Evolutionary conservation across 306 rosid genomes (phyloP).

Genomic region (Vachellia collinsii): DNA sequence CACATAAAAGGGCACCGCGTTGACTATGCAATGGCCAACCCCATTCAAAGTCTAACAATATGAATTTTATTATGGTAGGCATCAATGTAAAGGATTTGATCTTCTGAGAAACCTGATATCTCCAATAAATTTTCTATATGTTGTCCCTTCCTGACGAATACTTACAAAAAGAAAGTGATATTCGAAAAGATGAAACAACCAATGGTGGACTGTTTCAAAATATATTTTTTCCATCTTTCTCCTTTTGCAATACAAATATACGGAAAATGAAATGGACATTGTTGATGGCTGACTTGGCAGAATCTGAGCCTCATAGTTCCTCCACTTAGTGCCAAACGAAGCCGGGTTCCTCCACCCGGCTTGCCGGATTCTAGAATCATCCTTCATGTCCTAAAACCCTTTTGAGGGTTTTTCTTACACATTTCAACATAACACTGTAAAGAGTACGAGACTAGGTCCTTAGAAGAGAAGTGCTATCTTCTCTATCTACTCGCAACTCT

Average conservation of each 20-base stretch:
- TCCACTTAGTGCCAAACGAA: background rate
- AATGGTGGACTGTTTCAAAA: too few relatives aligned
- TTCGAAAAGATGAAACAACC: too few relatives aligned
- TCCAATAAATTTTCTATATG: too few relatives aligned
- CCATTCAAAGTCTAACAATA: too few relatives aligned
- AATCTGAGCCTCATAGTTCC: background rate
- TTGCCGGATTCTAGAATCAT: slow-evolving; percentile 13
- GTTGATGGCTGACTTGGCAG: slow-evolving; percentile 7
- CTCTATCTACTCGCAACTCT: background rate
- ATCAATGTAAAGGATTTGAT: too few relatives aligned
- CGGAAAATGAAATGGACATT: background rate
- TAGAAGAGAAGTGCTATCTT: slow-evolving; percentile 21
- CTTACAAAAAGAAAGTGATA: too few relatives aligned
- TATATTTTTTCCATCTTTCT: too few relatives aligned
- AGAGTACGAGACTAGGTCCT: background rate
- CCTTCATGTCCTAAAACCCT: slow-evolving; percentile 1
- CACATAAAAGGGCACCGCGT: too few relatives aligned
- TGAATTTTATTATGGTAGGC: too few relatives aligned
- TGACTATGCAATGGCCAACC: too few relatives aligned
- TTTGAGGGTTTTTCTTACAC: background rate
- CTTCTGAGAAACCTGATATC: too few relatives aligned
- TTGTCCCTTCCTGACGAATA: too few relatives aligned
- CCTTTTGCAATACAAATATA: background rate
- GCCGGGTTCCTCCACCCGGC: background rate
- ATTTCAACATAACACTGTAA: background rate